Evolutionary conservation across 2,329 filamentous ascomycete species (phyloP), one percentile per base, ranked within the genome.

Genomic region (Fusarium domesticum): DNA sequence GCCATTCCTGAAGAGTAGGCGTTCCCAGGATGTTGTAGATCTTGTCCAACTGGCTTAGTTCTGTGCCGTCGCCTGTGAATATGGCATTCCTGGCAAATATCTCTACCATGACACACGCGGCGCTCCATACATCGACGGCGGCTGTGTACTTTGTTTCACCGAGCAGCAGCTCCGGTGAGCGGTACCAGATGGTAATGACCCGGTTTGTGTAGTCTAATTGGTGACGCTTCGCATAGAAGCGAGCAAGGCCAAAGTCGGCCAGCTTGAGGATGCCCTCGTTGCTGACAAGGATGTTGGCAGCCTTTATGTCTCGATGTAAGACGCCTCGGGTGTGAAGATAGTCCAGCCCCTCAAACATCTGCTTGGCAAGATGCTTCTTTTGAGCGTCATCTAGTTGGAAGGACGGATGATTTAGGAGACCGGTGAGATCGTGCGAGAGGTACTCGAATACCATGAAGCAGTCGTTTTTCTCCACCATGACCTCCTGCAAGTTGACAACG

Each of bases 401-500:
- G 0, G 85, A 86, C 0, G 93, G 93, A 61, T 98, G 93, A 60
- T 97, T 97, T 48, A 98, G 80, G 23, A 98, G 75, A 12, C 93
- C 93, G 3, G 93, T 98, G 48, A 98, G 74, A 65, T 98, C 93
- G 65, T 98, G 93, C 2, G 93, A 92, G 23, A 97, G 77, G 63
- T 98, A 98, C 66, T 98, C 93, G 54, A 98, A 98, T 3, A 98
- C 93, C 93, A 98, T 98, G 69, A 95, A 98, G 66, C 93, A 98
- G 68, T 97, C 91, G 57, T 97, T 97, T 63, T 86, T 88, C 70
- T 98, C 93, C 2, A 98, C 93, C 93, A 98, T 98, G 54, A 95
- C 89, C 69, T 96, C 90, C 54, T 87, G 82, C 15, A 96, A 72
- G 32, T 84, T 83, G 45, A 96, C 89, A 39, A 96, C 84, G 59